Conservation (phyloP, 106 monocot species). For the Platanthera guangdongensis region DNA sequence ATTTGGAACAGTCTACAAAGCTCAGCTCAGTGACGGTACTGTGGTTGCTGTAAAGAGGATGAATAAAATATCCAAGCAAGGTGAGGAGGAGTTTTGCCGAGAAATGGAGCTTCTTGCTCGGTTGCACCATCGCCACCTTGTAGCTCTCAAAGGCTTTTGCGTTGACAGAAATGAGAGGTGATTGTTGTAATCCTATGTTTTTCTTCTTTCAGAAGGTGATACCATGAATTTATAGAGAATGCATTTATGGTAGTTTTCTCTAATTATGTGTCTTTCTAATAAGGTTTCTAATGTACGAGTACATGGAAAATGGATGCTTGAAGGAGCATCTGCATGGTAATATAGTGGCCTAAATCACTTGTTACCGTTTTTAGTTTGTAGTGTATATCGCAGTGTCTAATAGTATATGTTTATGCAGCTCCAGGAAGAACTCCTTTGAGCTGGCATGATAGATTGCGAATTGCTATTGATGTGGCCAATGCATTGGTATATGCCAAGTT, state of each 20-base stretch:
- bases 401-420: slow-evolving; percentile 34
- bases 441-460: slow-evolving; percentile 72
- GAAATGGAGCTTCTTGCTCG: slow-evolving; percentile 83
- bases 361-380: not conserved
- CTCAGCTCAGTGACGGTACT: slow-evolving; percentile 54
- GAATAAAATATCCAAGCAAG: slow-evolving; percentile 80
- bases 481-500: slow-evolving; percentile 57
- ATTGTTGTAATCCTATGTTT: slow-evolving; percentile 1
- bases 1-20: slow-evolving; percentile 86
- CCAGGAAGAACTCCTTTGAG: slow-evolving; percentile 45
- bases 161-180: slow-evolving; percentile 69
- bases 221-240: not conserved
- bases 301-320: slow-evolving; percentile 98
- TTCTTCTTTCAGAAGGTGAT: not conserved
- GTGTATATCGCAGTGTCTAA: slow-evolving; percentile 4
- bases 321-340: slow-evolving; percentile 91
- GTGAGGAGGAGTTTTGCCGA: slow-evolving; percentile 79
- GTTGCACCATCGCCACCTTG: slow-evolving; percentile 93
- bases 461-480: slow-evolving; percentile 88
- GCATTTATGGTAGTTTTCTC: not conserved
- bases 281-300: slow-evolving; percentile 90
- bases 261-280: not conserved
- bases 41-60: slow-evolving; percentile 79
- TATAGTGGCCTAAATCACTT: slow-evolving; percentile 1
- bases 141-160: slow-evolving; percentile 76